Conservation (phyloP, 352 stramenopile species). For the Globisporangium carolinianum region DNA sequence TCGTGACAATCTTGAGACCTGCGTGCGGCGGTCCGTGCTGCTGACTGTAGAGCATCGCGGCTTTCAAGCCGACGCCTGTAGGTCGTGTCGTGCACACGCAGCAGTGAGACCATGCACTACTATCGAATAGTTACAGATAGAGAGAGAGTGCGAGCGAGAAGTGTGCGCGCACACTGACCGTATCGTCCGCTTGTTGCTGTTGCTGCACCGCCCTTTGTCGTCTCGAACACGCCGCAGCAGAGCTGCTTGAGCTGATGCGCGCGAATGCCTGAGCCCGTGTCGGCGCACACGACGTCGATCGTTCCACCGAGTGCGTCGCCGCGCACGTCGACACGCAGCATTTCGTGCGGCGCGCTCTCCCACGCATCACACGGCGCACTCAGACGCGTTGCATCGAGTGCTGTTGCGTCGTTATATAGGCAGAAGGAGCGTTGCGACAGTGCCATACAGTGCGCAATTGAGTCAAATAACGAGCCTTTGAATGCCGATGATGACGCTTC, state of each 20-base stretch:
- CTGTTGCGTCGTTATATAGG: slow-evolving; percentile 15
- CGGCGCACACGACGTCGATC: slow-evolving; percentile 67
- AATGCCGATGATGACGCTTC: background rate
- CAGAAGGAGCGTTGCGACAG: background rate
- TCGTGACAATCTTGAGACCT: slow-evolving; percentile 60
- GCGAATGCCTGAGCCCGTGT: slow-evolving; percentile 65
- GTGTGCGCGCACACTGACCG: slow-evolving; percentile 12
- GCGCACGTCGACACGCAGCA: slow-evolving; percentile 45
- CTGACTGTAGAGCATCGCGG: slow-evolving; percentile 70
- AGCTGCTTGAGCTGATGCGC: slow-evolving; percentile 57
- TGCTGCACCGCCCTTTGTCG: slow-evolving; percentile 30
- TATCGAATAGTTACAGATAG: background rate
- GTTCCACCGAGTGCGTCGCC: slow-evolving; percentile 17
- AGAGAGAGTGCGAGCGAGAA: background rate
- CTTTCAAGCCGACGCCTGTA: slow-evolving; percentile 68
- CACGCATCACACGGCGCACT: slow-evolving; percentile 6
- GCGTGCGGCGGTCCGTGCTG: slow-evolving; percentile 20
- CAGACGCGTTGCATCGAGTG: slow-evolving; percentile 49
- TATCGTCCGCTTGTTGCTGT: slow-evolving; percentile 51
- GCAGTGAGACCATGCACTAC: too few species aligned
- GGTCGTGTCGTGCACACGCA: background rate
- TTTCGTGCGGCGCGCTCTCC: slow-evolving; percentile 19
- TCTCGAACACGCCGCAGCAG: slow-evolving; percentile 67
- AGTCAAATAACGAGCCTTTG: background rate
- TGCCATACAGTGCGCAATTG: background rate